Conservation (phyloP, 139 green algal genomes). For the Tetradesmus lagerheimii region DNA sequence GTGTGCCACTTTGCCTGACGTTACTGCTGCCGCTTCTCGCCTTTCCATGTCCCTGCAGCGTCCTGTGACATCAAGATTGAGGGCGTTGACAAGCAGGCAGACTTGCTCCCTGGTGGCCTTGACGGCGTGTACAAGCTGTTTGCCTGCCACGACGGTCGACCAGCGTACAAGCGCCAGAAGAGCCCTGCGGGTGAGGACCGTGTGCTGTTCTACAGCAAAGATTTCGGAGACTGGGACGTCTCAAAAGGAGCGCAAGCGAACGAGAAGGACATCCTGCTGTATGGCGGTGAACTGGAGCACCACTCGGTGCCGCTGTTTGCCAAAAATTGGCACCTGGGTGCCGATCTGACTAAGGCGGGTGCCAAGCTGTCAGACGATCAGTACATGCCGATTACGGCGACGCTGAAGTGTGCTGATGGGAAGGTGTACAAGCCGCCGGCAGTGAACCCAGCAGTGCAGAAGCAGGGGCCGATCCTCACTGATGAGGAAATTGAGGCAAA, state of each 20-base stretch:
- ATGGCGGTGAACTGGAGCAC: constrained; percentile 70
- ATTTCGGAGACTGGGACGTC: constrained; percentile 71
- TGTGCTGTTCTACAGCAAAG: constrained; percentile 65
- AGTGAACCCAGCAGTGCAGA: constrained; percentile 22
- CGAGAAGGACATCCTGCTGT: constrained; percentile 71
- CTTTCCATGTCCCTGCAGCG: neutral
- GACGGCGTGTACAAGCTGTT: constrained; percentile 70
- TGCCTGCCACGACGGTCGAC: constrained; percentile 68
- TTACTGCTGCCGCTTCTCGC: no score
- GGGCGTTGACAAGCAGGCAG: constrained; percentile 48
- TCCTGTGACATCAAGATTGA: constrained; percentile 46
- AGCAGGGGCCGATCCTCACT: constrained; percentile 53
- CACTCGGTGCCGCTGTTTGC: constrained; percentile 64
- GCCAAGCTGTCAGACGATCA: constrained; percentile 40
- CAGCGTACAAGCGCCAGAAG: constrained; percentile 65
- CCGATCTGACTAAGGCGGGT: constrained; percentile 52
- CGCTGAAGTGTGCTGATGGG: constrained; percentile 63
- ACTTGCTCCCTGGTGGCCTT: constrained; percentile 55
- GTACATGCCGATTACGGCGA: constrained; percentile 56
- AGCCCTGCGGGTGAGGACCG: constrained; percentile 55
- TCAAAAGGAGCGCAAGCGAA: constrained; percentile 61
- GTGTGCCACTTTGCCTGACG: no score
- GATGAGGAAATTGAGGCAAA: constrained; percentile 69
- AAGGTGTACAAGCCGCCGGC: constrained; percentile 51
- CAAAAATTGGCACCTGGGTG: constrained; percentile 65